Conservation (phyloP, 805 yeast species). For the Blastobotrys terrestris region DNA sequence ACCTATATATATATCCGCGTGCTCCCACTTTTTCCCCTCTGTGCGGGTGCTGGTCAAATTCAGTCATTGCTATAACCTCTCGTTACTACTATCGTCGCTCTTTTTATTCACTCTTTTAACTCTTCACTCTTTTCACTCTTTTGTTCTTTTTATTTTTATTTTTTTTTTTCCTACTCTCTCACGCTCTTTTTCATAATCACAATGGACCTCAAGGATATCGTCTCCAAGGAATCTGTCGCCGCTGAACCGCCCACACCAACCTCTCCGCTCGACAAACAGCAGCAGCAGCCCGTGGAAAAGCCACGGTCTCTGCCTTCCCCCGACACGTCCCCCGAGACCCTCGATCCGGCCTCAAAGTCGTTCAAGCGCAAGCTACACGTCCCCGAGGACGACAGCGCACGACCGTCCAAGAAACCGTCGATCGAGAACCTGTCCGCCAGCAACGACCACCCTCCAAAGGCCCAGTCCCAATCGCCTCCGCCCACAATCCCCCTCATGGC, state of each 20-base stretch:
- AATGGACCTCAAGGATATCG: conserved; percentile 20
- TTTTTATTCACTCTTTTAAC: not conserved
- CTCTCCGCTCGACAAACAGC: conserved; percentile 4
- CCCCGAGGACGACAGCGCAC: not conserved
- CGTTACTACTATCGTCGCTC: not conserved
- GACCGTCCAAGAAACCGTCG: conserved; percentile 1
- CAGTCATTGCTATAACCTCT: no score
- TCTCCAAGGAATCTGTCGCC: not conserved
- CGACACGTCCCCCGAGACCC: conserved; percentile 14
- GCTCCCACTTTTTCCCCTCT: not conserved
- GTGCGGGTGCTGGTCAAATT: not conserved
- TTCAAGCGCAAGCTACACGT: not conserved
- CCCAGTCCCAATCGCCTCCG: not conserved
- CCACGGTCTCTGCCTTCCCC: conserved; percentile 13
- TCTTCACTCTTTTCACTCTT: not conserved
- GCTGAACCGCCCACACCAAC: conserved; percentile 15
- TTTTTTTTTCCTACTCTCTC: conserved; percentile 1
- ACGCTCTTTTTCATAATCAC: not conserved
- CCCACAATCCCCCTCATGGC: conserved; percentile 17
- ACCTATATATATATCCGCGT: not conserved
- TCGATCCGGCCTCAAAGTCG: not conserved
- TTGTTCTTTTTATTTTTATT: not conserved
- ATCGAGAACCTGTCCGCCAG: not conserved
- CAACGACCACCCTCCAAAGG: not conserved
- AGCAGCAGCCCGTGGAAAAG: not conserved